A percentile compares a stretch with the other conserved stretches of the same genome.
Conservation (phyloP, 2,329 filamentous ascomycete species). For the Colletotrichum limetticola region DNA sequence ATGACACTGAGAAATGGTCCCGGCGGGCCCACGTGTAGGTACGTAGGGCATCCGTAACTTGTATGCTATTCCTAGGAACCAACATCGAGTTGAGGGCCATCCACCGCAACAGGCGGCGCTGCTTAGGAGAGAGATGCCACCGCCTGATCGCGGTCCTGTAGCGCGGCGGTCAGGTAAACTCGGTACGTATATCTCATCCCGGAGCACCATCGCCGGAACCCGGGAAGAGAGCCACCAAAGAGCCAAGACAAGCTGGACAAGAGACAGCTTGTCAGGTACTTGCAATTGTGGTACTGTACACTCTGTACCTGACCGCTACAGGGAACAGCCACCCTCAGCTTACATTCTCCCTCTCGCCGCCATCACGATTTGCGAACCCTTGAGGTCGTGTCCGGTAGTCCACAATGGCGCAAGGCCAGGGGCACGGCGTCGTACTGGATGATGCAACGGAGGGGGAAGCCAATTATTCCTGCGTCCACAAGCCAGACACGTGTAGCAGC, state of each 20-base stretch:
- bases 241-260: neutral
- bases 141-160: slow-evolving; percentile 3
- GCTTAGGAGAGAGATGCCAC: neutral
- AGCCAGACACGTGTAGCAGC: neutral
- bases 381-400: slow-evolving; percentile 17
- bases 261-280: neutral
- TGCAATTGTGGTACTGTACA: neutral
- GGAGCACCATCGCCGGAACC: neutral
- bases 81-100: neutral
- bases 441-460: slow-evolving; percentile 13
- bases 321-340: slow-evolving; percentile 19
- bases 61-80: neutral
- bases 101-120: neutral
- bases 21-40: slow-evolving; percentile 6
- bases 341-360: neutral
- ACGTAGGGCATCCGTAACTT: neutral
- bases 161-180: slow-evolving; percentile 19
- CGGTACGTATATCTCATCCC: neutral
- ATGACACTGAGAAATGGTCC: neutral
- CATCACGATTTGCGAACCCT: slow-evolving; percentile 17
- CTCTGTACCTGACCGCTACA: slow-evolving; percentile 15
- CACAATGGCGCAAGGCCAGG: slow-evolving; percentile 31
- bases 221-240: neutral
- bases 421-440: slow-evolving; percentile 29
- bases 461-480: too few species aligned